Evolutionary conservation across 2,329 filamentous ascomycete genomes (phyloP).

Genomic region (Hymenoscyphus albidus): DNA sequence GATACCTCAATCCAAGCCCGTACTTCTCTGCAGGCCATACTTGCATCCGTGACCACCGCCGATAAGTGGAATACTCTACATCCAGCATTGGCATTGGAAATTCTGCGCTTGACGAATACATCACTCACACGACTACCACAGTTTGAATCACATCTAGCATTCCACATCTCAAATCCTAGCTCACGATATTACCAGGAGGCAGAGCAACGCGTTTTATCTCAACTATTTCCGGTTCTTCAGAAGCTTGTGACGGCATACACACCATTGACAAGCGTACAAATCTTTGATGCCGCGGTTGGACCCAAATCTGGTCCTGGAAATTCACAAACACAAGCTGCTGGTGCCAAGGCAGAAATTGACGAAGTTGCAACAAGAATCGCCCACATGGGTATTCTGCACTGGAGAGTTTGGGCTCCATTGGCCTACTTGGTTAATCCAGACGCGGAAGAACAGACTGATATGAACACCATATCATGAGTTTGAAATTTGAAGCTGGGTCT

Average conservation of each 20-base stretch:
- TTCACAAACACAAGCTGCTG: conserved; percentile 5
- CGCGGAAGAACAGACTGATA: conserved; percentile 24
- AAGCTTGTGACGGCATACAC: conserved; percentile 31
- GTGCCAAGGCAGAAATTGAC: conserved; percentile 40
- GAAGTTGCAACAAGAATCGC: conserved; percentile 75
- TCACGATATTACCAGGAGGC: conserved; percentile 32
- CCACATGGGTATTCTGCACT: conserved; percentile 82
- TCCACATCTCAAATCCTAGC: conserved; percentile 30
- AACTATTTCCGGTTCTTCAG: conserved; percentile 31
- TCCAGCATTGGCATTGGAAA: conserved; percentile 32
- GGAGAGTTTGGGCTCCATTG: conserved; percentile 80
- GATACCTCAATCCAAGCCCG: conserved; percentile 30
- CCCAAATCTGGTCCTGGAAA: conserved; percentile 21
- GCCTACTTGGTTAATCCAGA: conserved; percentile 52
- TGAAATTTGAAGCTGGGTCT: not conserved
- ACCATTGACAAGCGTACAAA: conserved; percentile 31
- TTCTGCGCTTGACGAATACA: conserved; percentile 33
- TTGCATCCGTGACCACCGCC: conserved; percentile 27
- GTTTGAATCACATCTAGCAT: conserved; percentile 33
- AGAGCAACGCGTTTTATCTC: conserved; percentile 27
- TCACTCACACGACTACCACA: conserved; percentile 30
- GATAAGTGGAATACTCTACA: conserved; percentile 31
- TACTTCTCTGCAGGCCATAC: conserved; percentile 31
- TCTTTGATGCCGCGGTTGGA: conserved; percentile 34
- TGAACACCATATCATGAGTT: conserved; percentile 21